phyloP scores from a whole-genome alignment of 2,329 filamentous ascomycete genomes.

The Nannizzia gypsea region DNA sequence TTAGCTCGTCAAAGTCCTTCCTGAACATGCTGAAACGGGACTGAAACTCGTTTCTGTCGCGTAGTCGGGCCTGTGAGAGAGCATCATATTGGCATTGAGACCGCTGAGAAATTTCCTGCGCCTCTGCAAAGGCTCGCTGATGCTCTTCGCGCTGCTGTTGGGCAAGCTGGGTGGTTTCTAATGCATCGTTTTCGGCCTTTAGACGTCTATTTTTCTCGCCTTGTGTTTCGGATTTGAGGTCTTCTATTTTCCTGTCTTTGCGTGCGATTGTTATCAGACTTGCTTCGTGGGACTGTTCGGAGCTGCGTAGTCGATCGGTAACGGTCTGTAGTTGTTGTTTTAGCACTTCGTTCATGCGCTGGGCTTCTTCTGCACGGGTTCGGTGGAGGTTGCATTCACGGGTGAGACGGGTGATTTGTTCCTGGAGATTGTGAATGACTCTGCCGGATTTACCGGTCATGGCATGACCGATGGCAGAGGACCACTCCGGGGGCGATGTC shows the following conservation, averaged over 20 bases:
- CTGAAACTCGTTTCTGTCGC: slow-evolving; percentile 31
- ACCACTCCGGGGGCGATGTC: slow-evolving; percentile 32
- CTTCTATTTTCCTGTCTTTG: slow-evolving; percentile 39
- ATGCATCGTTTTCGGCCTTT: slow-evolving; percentile 31
- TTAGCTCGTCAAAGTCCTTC: slow-evolving; percentile 25
- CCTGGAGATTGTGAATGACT: slow-evolving; percentile 40
- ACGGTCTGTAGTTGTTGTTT: slow-evolving; percentile 36
- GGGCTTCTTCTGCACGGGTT: slow-evolving; percentile 36
- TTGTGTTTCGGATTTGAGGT: slow-evolving; percentile 32
- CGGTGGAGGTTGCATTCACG: slow-evolving; percentile 36
- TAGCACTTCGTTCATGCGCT: slow-evolving; percentile 36
- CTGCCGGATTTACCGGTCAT: slow-evolving; percentile 40
- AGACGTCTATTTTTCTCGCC: slow-evolving; percentile 31
- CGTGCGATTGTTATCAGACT: slow-evolving; percentile 36
- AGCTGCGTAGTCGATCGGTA: slow-evolving; percentile 35
- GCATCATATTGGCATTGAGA: slow-evolving; percentile 34
- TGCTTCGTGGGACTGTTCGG: slow-evolving; percentile 36
- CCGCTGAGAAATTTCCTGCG: slow-evolving; percentile 30
- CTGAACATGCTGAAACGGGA: slow-evolving; percentile 29
- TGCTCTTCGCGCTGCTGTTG: slow-evolving; percentile 31
- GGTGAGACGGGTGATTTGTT: slow-evolving; percentile 39
- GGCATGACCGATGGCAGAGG: slow-evolving; percentile 39
- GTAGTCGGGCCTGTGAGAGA: slow-evolving; percentile 28
- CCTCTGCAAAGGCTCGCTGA: slow-evolving; percentile 28
- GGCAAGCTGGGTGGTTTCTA: slow-evolving; percentile 28